A percentile compares a stretch with the other conserved stretches of the same genome.
Conservation (phyloP, 2,329 filamentous ascomycete species). For the Colletotrichum karsti region DNA sequence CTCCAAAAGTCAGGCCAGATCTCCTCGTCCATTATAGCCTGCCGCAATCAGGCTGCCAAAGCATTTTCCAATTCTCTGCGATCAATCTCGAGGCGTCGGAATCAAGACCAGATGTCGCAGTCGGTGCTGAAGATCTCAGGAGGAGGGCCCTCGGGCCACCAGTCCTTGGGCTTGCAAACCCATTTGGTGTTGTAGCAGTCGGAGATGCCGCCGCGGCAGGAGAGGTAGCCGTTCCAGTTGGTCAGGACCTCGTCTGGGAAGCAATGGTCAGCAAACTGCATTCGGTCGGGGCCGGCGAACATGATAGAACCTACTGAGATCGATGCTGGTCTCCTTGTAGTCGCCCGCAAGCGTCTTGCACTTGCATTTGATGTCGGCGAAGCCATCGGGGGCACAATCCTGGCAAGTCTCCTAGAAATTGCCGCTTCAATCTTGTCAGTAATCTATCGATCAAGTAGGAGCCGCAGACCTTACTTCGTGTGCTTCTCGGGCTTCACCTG, state of each 20-base stretch:
- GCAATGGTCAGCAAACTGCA: neutral
- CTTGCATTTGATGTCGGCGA: constrained; percentile 4
- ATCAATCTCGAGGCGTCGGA: neutral
- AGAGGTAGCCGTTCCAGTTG: constrained; percentile 25
- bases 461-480: neutral
- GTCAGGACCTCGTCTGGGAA: constrained; percentile 1
- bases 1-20: too few species aligned
- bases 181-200: constrained; percentile 4
- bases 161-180: constrained; percentile 4
- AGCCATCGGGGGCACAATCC: neutral
- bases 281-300: fast-evolving
- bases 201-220: constrained; percentile 9
- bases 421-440: neutral
- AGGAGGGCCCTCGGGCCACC: constrained; percentile 14
- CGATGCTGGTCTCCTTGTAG: constrained; percentile 8
- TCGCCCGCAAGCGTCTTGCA: neutral
- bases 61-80: too few species aligned
- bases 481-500: neutral
- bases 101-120: constrained; percentile 5
- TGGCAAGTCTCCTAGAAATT: constrained; percentile 18
- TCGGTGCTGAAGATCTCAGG: neutral
- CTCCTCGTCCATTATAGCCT: too few species aligned
- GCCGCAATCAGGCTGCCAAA: too few species aligned
- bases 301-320: neutral
- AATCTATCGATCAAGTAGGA: too few species aligned